These are phyloP conservation scores for Castanopsis chinensis DNA, from an alignment of 306 rosid genomes.

Conservation along the genomic window DNA sequence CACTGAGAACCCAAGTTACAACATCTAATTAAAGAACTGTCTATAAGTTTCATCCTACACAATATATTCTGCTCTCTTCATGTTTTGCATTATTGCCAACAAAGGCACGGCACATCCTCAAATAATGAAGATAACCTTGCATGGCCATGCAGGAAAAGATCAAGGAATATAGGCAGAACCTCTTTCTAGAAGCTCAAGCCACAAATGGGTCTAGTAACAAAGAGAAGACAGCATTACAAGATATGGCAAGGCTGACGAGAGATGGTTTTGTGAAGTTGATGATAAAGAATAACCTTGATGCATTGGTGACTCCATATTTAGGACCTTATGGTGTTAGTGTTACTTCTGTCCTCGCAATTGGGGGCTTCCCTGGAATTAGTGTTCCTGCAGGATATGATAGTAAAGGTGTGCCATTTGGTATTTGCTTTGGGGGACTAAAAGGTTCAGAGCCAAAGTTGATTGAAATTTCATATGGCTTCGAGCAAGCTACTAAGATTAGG, in stretches of 20 bases:
- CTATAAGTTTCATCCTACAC: too few species aligned
- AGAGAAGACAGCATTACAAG: conserved; percentile 18
- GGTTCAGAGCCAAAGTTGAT: conserved; percentile 39
- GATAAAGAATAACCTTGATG: conserved; percentile 38
- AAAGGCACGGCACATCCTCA: too few species aligned
- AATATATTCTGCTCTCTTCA: too few species aligned
- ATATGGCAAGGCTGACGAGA: conserved; percentile 15
- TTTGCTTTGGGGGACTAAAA: too few species aligned
- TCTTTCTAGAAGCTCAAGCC: conserved; percentile 22
- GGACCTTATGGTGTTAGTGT: background rate
- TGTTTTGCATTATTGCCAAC: background rate
- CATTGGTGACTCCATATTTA: conserved; percentile 39
- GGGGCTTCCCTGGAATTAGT: conserved; percentile 61
- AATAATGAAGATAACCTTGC: background rate
- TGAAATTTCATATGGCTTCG: conserved; percentile 60
- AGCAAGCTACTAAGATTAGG: conserved; percentile 64
- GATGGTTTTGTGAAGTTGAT: conserved; percentile 21
- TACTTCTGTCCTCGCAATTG: conserved; percentile 45
- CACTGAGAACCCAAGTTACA: too few species aligned
- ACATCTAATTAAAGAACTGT: too few species aligned
- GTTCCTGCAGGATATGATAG: conserved; percentile 23
- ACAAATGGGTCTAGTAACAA: conserved; percentile 21
- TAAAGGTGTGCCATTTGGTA: too few species aligned
- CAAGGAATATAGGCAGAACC: conserved; percentile 6
- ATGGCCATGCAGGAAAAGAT: conserved; percentile 13